Evolutionary conservation across 148 eudicot genomes (phyloP).

Genomic region (Nepenthes mirabilis): DNA sequence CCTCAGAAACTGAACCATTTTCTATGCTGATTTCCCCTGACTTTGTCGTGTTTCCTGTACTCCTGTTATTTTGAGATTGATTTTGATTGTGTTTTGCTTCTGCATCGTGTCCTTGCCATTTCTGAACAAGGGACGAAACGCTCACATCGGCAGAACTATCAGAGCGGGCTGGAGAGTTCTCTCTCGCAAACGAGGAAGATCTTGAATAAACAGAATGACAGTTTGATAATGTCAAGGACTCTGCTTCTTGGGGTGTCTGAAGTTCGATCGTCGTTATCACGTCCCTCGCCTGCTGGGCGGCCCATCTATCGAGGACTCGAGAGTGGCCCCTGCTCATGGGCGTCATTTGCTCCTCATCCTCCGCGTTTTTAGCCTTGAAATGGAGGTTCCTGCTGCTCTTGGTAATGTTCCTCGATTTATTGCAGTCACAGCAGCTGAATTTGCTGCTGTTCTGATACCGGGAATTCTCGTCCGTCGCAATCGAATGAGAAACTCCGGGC

Average conservation of each 20-base stretch:
- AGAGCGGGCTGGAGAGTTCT: conserved; percentile 13
- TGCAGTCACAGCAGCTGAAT: conserved; percentile 6
- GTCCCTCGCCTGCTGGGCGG: conserved; percentile 11
- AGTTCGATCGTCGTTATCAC: conserved; percentile 3
- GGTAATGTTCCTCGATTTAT: background rate
- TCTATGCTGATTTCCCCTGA: background rate
- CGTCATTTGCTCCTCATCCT: background rate
- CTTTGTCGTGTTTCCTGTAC: background rate
- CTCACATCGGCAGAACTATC: conserved; percentile 20
- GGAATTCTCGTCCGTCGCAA: conserved; percentile 7
- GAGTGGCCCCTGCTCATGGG: conserved; percentile 5
- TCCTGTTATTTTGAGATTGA: background rate
- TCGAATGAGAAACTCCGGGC: conserved; percentile 4
- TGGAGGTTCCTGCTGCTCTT: background rate
- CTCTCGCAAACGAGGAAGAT: conserved; percentile 5
- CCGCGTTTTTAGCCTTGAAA: no score
- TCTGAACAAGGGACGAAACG: conserved; percentile 62
- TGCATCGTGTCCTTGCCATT: conserved; percentile 33
- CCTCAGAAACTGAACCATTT: background rate
- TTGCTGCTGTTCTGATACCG: background rate
- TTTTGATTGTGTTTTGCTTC: background rate
- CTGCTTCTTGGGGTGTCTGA: background rate
- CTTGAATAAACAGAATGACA: conserved; percentile 2
- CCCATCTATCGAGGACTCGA: conserved; percentile 11
- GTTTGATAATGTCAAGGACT: background rate